Evolutionary conservation across 352 stramenopile species (phyloP), one percentile per base, ranked within the genome.

Genomic region (Phytopythium montanum): DNA sequence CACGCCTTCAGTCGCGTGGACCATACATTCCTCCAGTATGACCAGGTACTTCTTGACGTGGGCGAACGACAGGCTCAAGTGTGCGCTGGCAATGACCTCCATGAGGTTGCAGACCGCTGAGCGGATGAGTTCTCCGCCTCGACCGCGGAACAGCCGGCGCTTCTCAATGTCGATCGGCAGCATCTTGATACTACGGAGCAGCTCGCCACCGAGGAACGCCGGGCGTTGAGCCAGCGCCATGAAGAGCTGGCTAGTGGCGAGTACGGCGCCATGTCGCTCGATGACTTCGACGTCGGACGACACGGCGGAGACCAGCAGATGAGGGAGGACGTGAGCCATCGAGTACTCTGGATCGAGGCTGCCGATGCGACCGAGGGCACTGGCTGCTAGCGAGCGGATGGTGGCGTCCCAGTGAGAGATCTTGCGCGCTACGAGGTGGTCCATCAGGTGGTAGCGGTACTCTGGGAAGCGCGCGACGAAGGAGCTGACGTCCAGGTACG

Each of bases 71-170:
- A 92, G 48, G 44, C 64, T 74, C 50, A 91, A 71, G 19, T 72
- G 72, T 23, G 74, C 70, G 42, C 72, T 67, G 0, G 73, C 56
- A 29, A 98, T 87, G 38, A 89, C 93, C 77, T 98, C 85, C 69
- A 99, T 98, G 56, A 99, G 72, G 58, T 92, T 70, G 68, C 97
- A 99, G 45, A 97, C 87, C 31, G 96, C 96, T 16, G 65, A 64
- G 38, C 97, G 90, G 63, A 99, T 98, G 36, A 98, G 88, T 64
- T 99, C 96, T 19, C 97, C 96, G 41, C 97, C 97, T 16, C 94
- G 87, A 12, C 97, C 97, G 60, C 97, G 87, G 68, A 99, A 99
- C 8, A 99, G 69, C 9, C 96, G 83, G 8, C 79, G 75, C 64
- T 98, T 98, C 60, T 99, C 97, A 54, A 99, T 85, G 26, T 87